Conservation (phyloP, 768 basidiomycete genomes). For the Paxillus involutus region DNA sequence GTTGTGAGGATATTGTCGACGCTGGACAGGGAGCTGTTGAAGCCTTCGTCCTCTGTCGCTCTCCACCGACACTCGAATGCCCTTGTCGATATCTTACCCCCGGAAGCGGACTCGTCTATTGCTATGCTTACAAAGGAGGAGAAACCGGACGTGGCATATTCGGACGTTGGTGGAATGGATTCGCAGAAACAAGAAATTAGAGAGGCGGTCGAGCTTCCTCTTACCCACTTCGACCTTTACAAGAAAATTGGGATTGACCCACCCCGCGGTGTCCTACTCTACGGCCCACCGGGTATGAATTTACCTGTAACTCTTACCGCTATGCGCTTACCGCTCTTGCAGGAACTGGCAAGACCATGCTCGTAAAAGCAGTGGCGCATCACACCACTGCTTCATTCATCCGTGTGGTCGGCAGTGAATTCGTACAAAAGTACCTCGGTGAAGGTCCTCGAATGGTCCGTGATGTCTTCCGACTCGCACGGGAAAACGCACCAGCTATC, state of each 20-base stretch:
- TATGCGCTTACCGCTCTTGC: constrained; percentile 5
- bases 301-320: background rate
- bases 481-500: constrained; percentile 96
- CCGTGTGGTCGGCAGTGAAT: constrained; percentile 96
- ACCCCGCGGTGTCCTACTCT: constrained; percentile 93
- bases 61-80: constrained; percentile 98
- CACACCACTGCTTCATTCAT: constrained; percentile 98
- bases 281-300: constrained; percentile 87
- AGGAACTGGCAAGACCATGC: constrained; percentile 99
- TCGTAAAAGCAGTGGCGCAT: constrained; percentile 99
- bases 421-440: constrained; percentile 99
- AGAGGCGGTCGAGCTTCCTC: constrained; percentile 95
- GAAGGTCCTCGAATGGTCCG: constrained; percentile 99
- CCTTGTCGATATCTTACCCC: constrained; percentile 95
- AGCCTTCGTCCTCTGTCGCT: constrained; percentile 97
- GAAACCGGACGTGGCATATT: constrained; percentile 90
- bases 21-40: constrained; percentile 93
- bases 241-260: constrained; percentile 99
- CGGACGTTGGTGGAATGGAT: constrained; percentile 97
- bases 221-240: constrained; percentile 97
- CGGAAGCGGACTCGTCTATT: constrained; percentile 97
- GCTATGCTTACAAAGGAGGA: constrained; percentile 93
- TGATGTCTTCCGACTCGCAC: constrained; percentile 95
- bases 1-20: constrained; percentile 97
- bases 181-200: constrained; percentile 98